Conservation (phyloP, 2,329 filamentous ascomycete species). For the Sclerotinia subarctica region DNA sequence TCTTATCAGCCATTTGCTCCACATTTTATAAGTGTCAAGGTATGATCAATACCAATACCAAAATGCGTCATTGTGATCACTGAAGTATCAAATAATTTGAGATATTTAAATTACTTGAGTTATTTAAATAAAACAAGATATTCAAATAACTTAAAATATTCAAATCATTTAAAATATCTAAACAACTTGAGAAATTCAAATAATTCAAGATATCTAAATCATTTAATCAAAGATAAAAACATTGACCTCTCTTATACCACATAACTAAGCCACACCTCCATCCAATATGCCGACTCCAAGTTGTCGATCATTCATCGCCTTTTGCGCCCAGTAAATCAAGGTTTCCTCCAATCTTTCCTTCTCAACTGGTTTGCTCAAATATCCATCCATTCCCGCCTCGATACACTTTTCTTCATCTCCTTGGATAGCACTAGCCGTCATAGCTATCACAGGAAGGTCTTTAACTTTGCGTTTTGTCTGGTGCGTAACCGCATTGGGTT, state of each 20-base stretch:
- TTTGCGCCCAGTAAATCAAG: constrained; percentile 30
- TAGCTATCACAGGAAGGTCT: constrained; percentile 48
- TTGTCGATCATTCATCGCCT: background rate
- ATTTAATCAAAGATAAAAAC: background rate
- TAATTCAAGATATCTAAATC: too few relatives aligned
- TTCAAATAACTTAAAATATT: too few relatives aligned
- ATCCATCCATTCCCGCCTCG: constrained; percentile 51
- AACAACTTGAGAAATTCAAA: too few relatives aligned
- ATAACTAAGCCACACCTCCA: background rate
- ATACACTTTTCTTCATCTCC: constrained; percentile 49
- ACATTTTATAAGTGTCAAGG: too few relatives aligned
- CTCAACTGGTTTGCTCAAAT: constrained; percentile 50
- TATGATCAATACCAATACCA: background rate
- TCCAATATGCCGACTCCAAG: background rate
- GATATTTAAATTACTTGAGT: too few relatives aligned
- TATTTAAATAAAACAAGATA: too few relatives aligned
- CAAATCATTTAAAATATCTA: too few relatives aligned
- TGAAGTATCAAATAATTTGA: background rate
- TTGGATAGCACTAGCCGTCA: constrained; percentile 50
- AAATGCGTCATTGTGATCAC: background rate
- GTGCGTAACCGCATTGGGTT: background rate
- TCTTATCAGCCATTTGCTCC: background rate
- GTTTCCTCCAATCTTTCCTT: constrained; percentile 30
- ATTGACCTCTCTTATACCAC: background rate
- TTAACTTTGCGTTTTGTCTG: constrained; percentile 34